Evolutionary conservation across 345 rosid species (phyloP).

Genomic region (Eucalyptus cloeziana): DNA sequence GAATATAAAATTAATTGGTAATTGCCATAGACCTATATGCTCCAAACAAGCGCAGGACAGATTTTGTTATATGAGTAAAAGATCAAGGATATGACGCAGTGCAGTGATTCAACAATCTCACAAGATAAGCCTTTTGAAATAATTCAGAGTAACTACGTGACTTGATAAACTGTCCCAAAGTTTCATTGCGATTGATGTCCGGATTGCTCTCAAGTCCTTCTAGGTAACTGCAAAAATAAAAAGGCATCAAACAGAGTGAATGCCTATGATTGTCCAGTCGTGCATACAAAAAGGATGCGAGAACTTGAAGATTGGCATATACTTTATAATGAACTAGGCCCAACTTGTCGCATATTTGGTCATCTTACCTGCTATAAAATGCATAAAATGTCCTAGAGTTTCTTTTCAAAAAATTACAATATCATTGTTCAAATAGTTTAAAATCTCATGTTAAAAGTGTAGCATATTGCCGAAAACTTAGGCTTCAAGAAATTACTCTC

Average conservation of each 20-base stretch:
- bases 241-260: not conserved
- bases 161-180: conserved; percentile 54
- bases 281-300: not conserved
- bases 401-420: not conserved
- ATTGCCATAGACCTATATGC: not conserved
- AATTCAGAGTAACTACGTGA: conserved; percentile 63
- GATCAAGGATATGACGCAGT: not conserved
- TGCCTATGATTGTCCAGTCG: not conserved
- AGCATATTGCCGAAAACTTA: not conserved
- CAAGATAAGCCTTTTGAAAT: conserved; percentile 84
- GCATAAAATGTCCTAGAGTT: not conserved
- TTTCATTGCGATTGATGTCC: conserved; percentile 43
- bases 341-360: not conserved
- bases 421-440: not conserved
- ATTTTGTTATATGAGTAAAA: not conserved
- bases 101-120: conserved; percentile 7
- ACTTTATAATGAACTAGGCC: not conserved
- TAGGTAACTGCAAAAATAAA: conserved; percentile 32
- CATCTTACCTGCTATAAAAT: not conserved
- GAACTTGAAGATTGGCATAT: not conserved
- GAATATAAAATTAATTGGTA: not conserved
- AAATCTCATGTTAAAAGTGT: not conserved
- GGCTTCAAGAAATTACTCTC: not conserved
- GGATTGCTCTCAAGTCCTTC: conserved; percentile 55
- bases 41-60: not conserved